Conservation (phyloP, 2,329 filamentous ascomycete genomes). For the Trichoderma aggressivum region DNA sequence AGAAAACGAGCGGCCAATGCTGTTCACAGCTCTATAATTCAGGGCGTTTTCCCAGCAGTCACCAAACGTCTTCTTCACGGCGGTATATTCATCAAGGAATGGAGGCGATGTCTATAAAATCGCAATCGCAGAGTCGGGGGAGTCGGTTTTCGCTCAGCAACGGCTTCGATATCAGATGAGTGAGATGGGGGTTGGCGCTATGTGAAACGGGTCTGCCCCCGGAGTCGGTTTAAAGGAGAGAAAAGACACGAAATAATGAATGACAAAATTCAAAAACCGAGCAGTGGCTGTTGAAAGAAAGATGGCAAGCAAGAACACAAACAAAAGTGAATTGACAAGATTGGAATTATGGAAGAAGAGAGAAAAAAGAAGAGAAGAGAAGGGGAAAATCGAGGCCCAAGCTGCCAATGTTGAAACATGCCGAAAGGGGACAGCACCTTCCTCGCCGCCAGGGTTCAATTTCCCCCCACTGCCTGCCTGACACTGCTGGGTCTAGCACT, state of each 20-base stretch:
- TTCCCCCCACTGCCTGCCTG: neutral
- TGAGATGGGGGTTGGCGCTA: neutral
- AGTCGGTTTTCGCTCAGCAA: neutral
- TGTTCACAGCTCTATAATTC: neutral
- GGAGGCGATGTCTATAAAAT: neutral
- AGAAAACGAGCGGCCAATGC: conserved; percentile 20
- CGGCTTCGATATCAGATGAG: neutral
- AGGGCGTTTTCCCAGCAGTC: neutral
- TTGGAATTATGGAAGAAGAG: neutral
- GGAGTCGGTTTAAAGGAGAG: neutral
- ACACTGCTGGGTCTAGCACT: neutral
- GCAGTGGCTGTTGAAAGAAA: neutral
- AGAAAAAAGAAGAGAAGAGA: conserved; percentile 14
- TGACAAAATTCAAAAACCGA: neutral
- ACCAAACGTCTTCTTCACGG: neutral
- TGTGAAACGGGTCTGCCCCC: neutral
- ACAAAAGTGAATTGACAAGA: neutral
- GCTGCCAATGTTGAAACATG: conserved; percentile 20
- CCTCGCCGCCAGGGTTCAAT: neutral
- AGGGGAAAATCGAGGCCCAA: conserved; percentile 22
- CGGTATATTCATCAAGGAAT: conserved; percentile 7
- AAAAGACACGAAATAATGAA: conserved; percentile 17
- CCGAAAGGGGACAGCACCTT: conserved; percentile 11
- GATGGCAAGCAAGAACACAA: conserved; percentile 17
- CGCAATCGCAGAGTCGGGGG: neutral